Conservation (phyloP, 495 filamentous ascomycete species). For the Aspergillus kassunensis region DNA sequence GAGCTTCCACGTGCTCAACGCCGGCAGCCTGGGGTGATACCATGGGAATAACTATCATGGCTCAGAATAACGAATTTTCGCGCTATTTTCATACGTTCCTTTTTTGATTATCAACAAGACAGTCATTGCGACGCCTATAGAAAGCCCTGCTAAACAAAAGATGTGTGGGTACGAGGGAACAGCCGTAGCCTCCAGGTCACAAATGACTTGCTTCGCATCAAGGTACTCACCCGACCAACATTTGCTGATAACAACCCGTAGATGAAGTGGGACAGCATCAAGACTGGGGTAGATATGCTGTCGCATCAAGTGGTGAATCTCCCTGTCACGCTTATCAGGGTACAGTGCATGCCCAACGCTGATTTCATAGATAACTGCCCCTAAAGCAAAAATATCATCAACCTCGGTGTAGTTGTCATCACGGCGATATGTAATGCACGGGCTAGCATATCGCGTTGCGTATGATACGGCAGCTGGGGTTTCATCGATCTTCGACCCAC, state of each 20-base stretch:
- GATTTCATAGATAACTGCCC: constrained; percentile 2
- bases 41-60: too few species aligned
- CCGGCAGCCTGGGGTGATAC: too few species aligned
- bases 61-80: too few species aligned
- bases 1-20: too few species aligned
- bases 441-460: neutral
- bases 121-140: too few species aligned
- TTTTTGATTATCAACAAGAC: too few species aligned
- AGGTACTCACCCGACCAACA: neutral
- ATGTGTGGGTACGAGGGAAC: too few species aligned
- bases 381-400: neutral
- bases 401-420: neutral
- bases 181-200: neutral
- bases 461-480: neutral
- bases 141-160: too few species aligned
- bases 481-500: neutral
- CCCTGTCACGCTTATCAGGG: neutral
- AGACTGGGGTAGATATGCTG: neutral
- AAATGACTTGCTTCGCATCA: neutral
- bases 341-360: neutral
- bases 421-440: too few species aligned
- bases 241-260: neutral
- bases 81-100: too few species aligned
- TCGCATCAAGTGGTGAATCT: neutral
- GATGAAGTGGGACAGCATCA: neutral